These are phyloP conservation scores for Chenopodium berlandieri DNA, from an alignment of 148 eudicot genomes.

Conservation along the genomic window DNA sequence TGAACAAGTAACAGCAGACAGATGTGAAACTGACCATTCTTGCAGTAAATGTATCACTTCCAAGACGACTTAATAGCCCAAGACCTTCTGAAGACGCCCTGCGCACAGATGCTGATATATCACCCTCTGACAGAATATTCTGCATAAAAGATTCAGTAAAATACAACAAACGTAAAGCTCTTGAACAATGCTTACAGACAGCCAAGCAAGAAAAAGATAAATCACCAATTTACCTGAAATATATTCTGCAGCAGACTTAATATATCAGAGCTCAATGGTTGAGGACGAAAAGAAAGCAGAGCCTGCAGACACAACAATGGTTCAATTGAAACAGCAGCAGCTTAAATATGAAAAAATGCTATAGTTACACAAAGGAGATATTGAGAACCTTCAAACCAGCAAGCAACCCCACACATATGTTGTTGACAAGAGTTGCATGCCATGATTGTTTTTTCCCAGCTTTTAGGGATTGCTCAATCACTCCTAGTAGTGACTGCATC, in stretches of 20 bases:
- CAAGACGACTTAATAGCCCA: conserved; percentile 89
- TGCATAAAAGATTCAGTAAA: conserved; percentile 30
- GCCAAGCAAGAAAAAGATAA: conserved; percentile 7
- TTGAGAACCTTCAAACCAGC: conserved; percentile 83
- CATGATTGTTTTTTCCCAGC: conserved; percentile 77
- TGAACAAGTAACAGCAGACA: conserved; percentile 9
- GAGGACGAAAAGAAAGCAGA: conserved; percentile 74
- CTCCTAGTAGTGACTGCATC: conserved; percentile 75
- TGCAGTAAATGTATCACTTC: conserved; percentile 83
- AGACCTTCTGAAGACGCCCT: conserved; percentile 98
- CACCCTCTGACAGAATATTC: conserved; percentile 91
- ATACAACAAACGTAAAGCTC: not conserved
- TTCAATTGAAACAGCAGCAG: conserved; percentile 17
- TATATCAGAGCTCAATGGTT: conserved; percentile 70
- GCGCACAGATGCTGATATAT: conserved; percentile 80
- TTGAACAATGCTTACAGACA: not conserved
- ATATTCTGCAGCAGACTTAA: conserved; percentile 68
- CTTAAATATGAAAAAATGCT: conserved; percentile 12
- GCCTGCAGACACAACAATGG: conserved; percentile 47
- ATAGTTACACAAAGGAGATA: conserved; percentile 15
- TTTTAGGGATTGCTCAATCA: conserved; percentile 81
- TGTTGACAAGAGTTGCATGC: conserved; percentile 73
- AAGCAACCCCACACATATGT: conserved; percentile 86
- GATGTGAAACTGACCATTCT: conserved; percentile 66
- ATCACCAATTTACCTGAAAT: conserved; percentile 59